A percentile compares a stretch with the other conserved stretches of the same genome.
phyloP scores from a whole-genome alignment of 1,284 basidiomycete genomes.

The Macrocybe sp. region DNA sequence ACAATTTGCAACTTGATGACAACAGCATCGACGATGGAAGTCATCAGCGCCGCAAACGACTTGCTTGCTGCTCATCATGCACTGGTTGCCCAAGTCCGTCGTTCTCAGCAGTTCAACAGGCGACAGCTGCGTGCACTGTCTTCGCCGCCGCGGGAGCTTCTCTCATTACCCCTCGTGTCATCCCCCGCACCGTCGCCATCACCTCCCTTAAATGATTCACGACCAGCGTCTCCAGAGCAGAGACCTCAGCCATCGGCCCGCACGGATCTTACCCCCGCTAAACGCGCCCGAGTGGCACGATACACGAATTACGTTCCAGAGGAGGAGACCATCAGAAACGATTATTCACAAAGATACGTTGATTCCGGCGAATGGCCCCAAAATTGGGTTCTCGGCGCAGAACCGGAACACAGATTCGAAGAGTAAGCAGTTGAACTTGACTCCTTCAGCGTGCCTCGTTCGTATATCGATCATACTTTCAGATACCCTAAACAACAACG shows the following conservation, averaged over 20 bases:
- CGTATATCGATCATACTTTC: conserved; percentile 1
- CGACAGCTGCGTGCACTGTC: conserved; percentile 24
- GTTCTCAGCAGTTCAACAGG: conserved; percentile 30
- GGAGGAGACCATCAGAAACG: conserved; percentile 93
- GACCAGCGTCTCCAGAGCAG: conserved; percentile 41
- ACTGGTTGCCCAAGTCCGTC: conserved; percentile 30
- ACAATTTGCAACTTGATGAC: background rate
- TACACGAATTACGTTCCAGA: conserved; percentile 81
- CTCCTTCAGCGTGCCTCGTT: background rate
- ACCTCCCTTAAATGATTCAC: conserved; percentile 33
- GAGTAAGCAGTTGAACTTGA: conserved; percentile 63
- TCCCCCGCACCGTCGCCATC: conserved; percentile 40
- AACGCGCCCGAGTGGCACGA: conserved; percentile 60
- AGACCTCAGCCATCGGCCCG: conserved; percentile 34
- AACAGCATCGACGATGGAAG: conserved; percentile 20
- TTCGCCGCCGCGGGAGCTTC: conserved; percentile 27
- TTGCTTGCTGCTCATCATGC: conserved; percentile 43
- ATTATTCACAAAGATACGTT: conserved; percentile 90
- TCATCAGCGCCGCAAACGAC: conserved; percentile 43
- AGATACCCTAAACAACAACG: conserved; percentile 92
- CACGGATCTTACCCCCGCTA: conserved; percentile 60
- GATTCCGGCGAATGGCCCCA: conserved; percentile 89
- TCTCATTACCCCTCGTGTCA: conserved; percentile 44
- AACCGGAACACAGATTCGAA: conserved; percentile 82
- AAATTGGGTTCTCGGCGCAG: conserved; percentile 85